These are phyloP conservation scores for Aaosphaeria pasadenensis DNA, from an alignment of 2,329 filamentous ascomycete genomes.

Conservation along the genomic window DNA sequence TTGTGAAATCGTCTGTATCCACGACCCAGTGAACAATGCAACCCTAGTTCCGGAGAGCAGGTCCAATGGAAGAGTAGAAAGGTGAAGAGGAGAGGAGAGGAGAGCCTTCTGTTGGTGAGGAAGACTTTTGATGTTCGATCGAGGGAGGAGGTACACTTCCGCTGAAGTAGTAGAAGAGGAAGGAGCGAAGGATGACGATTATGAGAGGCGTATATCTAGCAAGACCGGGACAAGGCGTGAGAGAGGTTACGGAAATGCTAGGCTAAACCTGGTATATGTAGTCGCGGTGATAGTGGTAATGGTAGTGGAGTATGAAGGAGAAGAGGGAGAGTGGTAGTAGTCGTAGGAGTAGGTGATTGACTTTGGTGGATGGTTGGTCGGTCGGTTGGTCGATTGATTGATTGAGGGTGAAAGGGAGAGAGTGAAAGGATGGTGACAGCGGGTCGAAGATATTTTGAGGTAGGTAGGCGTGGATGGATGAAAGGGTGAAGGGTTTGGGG, in stretches of 20 bases:
- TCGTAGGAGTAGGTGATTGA: not conserved
- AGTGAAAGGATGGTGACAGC: not conserved
- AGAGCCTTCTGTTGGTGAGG: not conserved
- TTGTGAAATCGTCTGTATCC: slow-evolving; percentile 4
- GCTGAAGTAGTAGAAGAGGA: not conserved
- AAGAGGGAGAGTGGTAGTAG: not conserved
- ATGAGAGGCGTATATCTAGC: not conserved
- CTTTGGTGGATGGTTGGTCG: no score
- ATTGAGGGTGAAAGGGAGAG: not conserved
- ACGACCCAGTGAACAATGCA: slow-evolving; percentile 28
- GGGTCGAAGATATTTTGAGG: not conserved
- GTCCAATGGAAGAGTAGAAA: not conserved
- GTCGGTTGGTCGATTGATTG: no score
- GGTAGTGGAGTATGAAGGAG: not conserved
- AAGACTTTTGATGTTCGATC: slow-evolving; percentile 3
- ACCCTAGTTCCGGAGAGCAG: slow-evolving; percentile 21
- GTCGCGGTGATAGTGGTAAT: no score
- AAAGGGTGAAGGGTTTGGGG: slow-evolving; percentile 26
- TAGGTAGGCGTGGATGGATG: not conserved
- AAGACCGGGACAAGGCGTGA: not conserved
- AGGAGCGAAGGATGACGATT: not conserved
- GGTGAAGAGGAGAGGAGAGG: not conserved
- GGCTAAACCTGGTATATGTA: no score
- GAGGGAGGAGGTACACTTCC: not conserved
- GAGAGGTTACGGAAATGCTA: not conserved